These are phyloP conservation scores for Ophiostoma perfectum DNA, from an alignment of 2,329 filamentous ascomycete species.

Conservation along the genomic window DNA sequence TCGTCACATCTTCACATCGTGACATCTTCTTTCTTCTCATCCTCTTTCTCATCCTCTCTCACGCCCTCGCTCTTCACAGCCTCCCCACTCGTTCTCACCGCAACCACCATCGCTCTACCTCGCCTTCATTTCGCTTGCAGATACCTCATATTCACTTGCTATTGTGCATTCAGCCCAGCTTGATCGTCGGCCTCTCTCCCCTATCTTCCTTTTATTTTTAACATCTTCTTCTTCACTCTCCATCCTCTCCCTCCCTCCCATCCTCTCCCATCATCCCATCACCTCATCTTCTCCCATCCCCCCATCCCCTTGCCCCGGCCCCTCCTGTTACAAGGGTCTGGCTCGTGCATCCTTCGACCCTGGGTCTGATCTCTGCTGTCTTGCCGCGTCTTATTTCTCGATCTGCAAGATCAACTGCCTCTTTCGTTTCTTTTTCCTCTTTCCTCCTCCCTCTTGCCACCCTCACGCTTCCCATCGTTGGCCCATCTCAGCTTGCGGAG, in stretches of 20 bases:
- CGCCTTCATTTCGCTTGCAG: neutral
- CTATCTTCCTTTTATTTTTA: neutral
- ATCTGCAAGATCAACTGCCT: slow-evolving; percentile 9
- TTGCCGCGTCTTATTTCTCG: neutral
- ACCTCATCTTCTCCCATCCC: neutral
- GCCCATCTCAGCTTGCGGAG: slow-evolving; percentile 6
- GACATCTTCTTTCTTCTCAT: neutral
- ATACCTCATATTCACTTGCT: neutral
- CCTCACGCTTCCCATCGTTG: neutral
- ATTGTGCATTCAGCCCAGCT: neutral
- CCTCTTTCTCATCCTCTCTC: neutral
- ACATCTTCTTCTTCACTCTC: neutral
- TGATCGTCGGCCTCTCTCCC: neutral
- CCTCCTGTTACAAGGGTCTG: neutral
- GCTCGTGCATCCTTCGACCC: neutral
- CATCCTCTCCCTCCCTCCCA: neutral
- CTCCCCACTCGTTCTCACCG: neutral
- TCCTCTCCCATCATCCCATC: neutral
- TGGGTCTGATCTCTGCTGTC: slow-evolving; percentile 1
- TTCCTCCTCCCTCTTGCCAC: neutral
- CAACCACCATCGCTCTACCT: neutral
- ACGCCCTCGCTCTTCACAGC: neutral
- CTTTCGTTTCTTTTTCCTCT: neutral
- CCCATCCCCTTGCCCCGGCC: neutral
- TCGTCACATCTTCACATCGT: neutral